A percentile compares a stretch with the other conserved stretches of the same genome.
Conservation (phyloP, 73 alveolate genomes). For the Paramecium caudatum region DNA sequence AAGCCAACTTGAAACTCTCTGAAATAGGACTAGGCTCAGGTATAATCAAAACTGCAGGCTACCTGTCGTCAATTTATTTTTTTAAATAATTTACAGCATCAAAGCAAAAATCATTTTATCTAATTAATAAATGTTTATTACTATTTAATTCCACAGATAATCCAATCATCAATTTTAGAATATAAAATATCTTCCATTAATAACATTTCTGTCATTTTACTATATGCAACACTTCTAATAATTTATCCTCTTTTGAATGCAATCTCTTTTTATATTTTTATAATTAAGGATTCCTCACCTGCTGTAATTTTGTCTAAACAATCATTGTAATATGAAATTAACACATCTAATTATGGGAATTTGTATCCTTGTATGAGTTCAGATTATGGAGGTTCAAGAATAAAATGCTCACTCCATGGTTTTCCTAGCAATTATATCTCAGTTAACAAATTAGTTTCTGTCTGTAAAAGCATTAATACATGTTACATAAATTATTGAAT, state of each 20-base stretch:
- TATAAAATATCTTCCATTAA: slow-evolving; percentile 42
- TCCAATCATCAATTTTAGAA: slow-evolving; percentile 63
- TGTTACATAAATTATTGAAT: slow-evolving; percentile 51
- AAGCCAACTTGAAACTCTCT: slow-evolving; percentile 8
- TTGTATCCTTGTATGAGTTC: slow-evolving; percentile 40
- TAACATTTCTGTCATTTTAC: slow-evolving; percentile 65
- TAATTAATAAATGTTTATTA: neutral
- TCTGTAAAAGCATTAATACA: slow-evolving; percentile 21
- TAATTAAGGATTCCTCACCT: slow-evolving; percentile 13
- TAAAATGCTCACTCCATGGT: slow-evolving; percentile 66
- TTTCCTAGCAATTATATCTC: slow-evolving; percentile 38
- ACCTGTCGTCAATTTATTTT: slow-evolving; percentile 34
- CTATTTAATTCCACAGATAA: slow-evolving; percentile 47
- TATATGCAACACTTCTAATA: neutral
- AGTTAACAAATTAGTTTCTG: slow-evolving; percentile 46
- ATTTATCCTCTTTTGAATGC: slow-evolving; percentile 19
- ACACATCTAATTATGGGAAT: slow-evolving; percentile 36
- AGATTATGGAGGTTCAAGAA: slow-evolving; percentile 56
- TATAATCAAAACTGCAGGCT: neutral
- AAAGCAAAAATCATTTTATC: slow-evolving; percentile 46
- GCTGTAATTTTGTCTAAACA: slow-evolving; percentile 1
- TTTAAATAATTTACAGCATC: slow-evolving; percentile 18
- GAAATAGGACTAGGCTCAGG: slow-evolving; percentile 60
- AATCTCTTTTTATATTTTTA: slow-evolving; percentile 10
- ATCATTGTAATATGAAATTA: neutral